Base-by-base conservation (phyloP, 257 asterid genomes). In the Jaltomata sinuosa region DNA sequence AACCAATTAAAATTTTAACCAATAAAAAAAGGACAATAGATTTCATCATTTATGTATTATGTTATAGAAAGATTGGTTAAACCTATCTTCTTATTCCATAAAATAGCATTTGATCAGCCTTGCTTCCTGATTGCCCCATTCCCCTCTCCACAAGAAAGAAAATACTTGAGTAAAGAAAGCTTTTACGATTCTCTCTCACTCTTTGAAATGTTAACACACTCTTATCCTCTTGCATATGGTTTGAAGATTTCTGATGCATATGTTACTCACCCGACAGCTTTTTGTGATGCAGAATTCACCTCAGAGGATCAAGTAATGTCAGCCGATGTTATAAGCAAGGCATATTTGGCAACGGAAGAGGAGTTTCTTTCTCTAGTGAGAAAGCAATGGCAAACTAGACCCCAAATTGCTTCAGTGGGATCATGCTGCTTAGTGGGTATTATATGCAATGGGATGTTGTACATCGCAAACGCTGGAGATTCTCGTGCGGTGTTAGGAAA, bases 391-490 rank as follows among this genome's bases (percentile, higher is more conserved):
- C 90, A 85, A 82, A 76, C 64, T 22, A 89, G 72, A 42, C 98
- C 98, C 32, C 93, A 92, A 85, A 86, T 93, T 81, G 98, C 97
- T 47, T 92, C 97, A 2, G 97, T 93, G 85, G 98, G 98, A 53
- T 92, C 98, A 3, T 94, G 98, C 85, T 93, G 97, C 89, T 90
- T 94, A 89, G 94, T 89, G 80, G 98, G 97, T 61, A 76, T 94
- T 54, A 71, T 94, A 83, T 94, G 97, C 87, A 79, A 87, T 54
- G 97, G 97, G 27, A 45, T 81, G 54, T 77, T 94, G 32, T 93
- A 93, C 88, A 87, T 94, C 21, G 98, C 97, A 31, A 94, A 93
- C 80, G 93, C 97, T 6, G 98, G 98, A 78, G 98, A 94, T 86
- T 94, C 98, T 2, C 88, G 97, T 80, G 98, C 76, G 32, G 98